A percentile compares a stretch with the other conserved stretches of the same genome.
phyloP scores from a whole-genome alignment of 2,329 filamentous ascomycete species.

The Sarocladium oryzae region DNA sequence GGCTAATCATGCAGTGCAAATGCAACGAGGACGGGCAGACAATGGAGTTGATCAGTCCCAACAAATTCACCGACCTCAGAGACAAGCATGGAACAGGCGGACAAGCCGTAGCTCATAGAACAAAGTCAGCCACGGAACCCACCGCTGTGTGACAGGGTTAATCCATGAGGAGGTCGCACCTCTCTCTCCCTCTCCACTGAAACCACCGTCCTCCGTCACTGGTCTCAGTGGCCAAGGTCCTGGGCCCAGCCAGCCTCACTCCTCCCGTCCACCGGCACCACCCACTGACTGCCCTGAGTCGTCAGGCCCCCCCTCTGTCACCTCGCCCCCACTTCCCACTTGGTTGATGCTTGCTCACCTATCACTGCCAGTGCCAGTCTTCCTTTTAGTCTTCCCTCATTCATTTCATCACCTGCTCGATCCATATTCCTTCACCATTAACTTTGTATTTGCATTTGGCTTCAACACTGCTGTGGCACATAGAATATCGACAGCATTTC shows the following conservation, averaged over 20 bases:
- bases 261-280: too few relatives aligned
- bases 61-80: neutral
- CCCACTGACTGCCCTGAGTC: neutral
- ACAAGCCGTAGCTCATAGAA: too few relatives aligned
- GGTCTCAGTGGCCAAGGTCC: too few relatives aligned
- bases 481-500: neutral
- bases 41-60: neutral
- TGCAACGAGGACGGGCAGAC: neutral
- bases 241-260: neutral
- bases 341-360: conserved; percentile 8
- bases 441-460: conserved; percentile 1
- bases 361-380: conserved; percentile 2
- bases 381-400: conserved; percentile 4
- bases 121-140: too few relatives aligned
- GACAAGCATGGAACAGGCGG: too few relatives aligned
- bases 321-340: conserved; percentile 3
- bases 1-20: neutral
- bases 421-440: neutral
- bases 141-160: too few relatives aligned
- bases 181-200: too few relatives aligned
- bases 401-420: conserved; percentile 1
- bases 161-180: too few relatives aligned
- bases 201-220: too few relatives aligned
- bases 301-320: conserved; percentile 7
- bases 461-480: neutral